A percentile compares a stretch with the other conserved stretches of the same genome.
Conservation (phyloP, 2,329 filamentous ascomycete genomes). For the Zymoseptoria tritici region DNA sequence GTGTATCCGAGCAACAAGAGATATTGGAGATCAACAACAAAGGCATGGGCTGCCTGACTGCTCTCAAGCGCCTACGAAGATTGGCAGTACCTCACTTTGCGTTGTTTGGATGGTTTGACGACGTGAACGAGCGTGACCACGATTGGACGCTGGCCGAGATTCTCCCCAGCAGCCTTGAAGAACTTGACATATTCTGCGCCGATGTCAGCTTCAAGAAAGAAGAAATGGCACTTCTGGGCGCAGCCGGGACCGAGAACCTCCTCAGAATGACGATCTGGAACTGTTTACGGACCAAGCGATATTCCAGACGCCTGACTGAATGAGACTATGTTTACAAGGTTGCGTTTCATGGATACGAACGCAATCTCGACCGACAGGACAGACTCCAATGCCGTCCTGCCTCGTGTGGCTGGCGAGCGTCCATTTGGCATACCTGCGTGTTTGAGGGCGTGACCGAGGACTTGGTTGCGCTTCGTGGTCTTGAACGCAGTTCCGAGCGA, state of each 20-base stretch:
- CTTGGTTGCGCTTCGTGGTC: too few relatives aligned
- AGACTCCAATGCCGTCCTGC: too few relatives aligned
- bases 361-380: too few relatives aligned
- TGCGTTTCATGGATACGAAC: too few relatives aligned
- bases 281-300: background rate
- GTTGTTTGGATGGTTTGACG: conserved; percentile 4
- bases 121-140: conserved; percentile 1
- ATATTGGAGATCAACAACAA: background rate
- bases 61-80: conserved; percentile 1
- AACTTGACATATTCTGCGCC: conserved; percentile 3
- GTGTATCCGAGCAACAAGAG: background rate
- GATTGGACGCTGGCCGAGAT: conserved; percentile 6
- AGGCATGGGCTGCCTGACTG: conserved; percentile 1
- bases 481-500: too few relatives aligned
- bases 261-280: conserved; percentile 2
- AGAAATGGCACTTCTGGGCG: conserved; percentile 1
- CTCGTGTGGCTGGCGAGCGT: too few relatives aligned
- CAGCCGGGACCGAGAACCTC: conserved; percentile 1
- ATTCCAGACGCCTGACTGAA: background rate
- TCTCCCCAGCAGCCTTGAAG: conserved; percentile 1
- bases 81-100: background rate
- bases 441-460: too few relatives aligned
- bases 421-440: too few relatives aligned
- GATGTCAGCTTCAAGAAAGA: conserved; percentile 1
- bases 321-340: too few relatives aligned